Base-by-base conservation (phyloP, 495 filamentous ascomycete genomes). In the Tricharina praecox region DNA sequence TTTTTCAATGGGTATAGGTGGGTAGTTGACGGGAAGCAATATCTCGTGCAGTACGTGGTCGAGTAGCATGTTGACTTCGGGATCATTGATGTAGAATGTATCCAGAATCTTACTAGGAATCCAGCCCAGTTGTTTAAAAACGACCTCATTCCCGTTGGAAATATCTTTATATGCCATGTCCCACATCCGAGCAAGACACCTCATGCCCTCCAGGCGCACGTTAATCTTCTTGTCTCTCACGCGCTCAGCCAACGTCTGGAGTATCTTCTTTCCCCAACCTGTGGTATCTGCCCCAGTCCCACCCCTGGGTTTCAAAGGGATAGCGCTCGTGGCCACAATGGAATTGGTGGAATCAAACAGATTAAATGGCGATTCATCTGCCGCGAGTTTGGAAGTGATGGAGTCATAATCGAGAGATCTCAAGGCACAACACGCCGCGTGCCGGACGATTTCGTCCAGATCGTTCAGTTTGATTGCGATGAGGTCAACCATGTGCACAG, bases 131-230 rank as follows among this genome's bases (percentile, higher is more conserved):
- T 85, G 68, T 19, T 74, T 67, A 3, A 69, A 71, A 13, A 93
- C 77, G 5, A 72, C 65, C 52, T 93, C 85, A 52, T 88, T 80
- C 15, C 82, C 83, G 35, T 77, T 76, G 34, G 82, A 78, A 51
- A 99, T 80, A 50, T 94, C 86, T 18, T 85, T 82, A 16, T 76
- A 76, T 0, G 84, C 88, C 41, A 88, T 85, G 9, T 80, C 90
- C 90, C 90, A 99, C 34, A 94, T 79, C 38, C 79, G 77, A 16
- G 76, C 81, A 10, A 96, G 64, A 23, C 85, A 71, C 28, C 74
- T 78, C 77, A 93, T 93, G 23, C 81, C 86, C 51, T 85, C 87
- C 43, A 78, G 74, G 43, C 88, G 78, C 10, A 99, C 79, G 26
- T 73, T 70, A 13, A 77, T 78, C 58, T 82, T 90, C 38, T 75